Evolutionary conservation across 345 rosid genomes (phyloP), one percentile per base, ranked within the genome.

Genomic region (thale cress (Arabidopsis thaliana)): DNA sequence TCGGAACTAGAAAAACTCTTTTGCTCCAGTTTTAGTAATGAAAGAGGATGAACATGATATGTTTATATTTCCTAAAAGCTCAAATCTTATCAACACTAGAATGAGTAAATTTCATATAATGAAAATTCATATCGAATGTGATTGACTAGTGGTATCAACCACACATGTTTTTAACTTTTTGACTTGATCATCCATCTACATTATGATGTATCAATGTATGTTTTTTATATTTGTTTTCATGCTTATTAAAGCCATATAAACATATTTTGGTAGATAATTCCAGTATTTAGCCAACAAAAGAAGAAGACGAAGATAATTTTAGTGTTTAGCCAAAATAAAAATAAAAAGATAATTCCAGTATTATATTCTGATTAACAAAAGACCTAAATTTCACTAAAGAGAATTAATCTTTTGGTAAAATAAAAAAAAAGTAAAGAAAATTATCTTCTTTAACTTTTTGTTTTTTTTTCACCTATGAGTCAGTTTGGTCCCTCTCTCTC

Each of bases 401-500:
- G 7, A 60, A 38, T 36, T 23, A 34, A 50, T 60, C 16, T 60
- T 60, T 38, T 36, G 28, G 36, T 36, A 66, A 36, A 66, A 12
- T 0, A 67, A 36, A 1, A 41, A 51, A 3, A 53, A 25, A 12
- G 40, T 7, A 52, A 61, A 11, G n/a, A 11, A 59, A 61, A 62
- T 40, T n/a, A 10, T 52, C 10, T 13, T 64, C 63, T 55, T 52
- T 55, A 16, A 16, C 20, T 16, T 16, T 16, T 16, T 16, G 20
- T 16, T 49, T 16, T 46, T 16, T 44, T 45, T 45, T 63, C 3
- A 52, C 57, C 50, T 44, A 12, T 8, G 57, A 57, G 72, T 56
- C 72, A 36, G 72, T 74, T 74, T 57, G 66, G 72, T 66, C 51
- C 50, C 33, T 56, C 12, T 49, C 40, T 14, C 33, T 56, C 12